A percentile compares a stretch with the other conserved stretches of the same genome.
Conservation (phyloP, 352 stramenopile species). For the Peronospora belbahrii region DNA sequence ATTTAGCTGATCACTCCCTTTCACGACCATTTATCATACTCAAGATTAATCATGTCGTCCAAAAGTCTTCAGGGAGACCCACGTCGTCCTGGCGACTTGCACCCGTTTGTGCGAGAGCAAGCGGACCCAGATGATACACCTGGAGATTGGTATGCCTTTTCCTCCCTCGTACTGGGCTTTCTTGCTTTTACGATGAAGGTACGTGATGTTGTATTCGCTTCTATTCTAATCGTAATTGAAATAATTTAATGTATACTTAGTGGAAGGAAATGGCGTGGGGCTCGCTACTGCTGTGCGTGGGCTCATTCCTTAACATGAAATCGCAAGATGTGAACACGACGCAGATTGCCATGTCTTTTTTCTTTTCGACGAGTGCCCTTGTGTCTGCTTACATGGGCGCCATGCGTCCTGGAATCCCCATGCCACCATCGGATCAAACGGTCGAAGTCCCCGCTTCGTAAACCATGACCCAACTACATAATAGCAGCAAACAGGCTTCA, state of each 20-base stretch:
- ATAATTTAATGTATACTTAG: conserved; percentile 18
- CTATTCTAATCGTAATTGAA: neutral
- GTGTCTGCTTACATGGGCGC: conserved; percentile 49
- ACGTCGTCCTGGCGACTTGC: conserved; percentile 49
- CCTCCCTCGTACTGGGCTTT: conserved; percentile 55
- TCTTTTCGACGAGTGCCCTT: conserved; percentile 62
- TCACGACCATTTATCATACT: conserved; percentile 4
- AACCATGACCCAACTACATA: neutral
- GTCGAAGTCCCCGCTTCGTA: conserved; percentile 15
- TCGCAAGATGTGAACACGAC: conserved; percentile 48
- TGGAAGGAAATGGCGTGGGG: conserved; percentile 60
- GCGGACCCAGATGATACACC: conserved; percentile 30
- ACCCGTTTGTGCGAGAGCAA: conserved; percentile 59
- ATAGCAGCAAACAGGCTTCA: neutral
- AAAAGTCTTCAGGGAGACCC: conserved; percentile 40
- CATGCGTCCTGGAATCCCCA: conserved; percentile 27
- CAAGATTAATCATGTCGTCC: conserved; percentile 14
- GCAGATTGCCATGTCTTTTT: conserved; percentile 69
- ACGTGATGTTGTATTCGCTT: neutral
- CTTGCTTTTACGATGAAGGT: conserved; percentile 63
- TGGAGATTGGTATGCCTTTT: conserved; percentile 55
- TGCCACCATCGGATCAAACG: conserved; percentile 5
- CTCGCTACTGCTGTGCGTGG: conserved; percentile 55
- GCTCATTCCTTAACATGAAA: conserved; percentile 61
- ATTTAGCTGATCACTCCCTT: neutral